A percentile compares a stretch with the other conserved stretches of the same genome.
These are phyloP conservation scores for Backusella parvicylindrica DNA, from an alignment of 192 early-diverging fungal species.

Conservation along the genomic window DNA sequence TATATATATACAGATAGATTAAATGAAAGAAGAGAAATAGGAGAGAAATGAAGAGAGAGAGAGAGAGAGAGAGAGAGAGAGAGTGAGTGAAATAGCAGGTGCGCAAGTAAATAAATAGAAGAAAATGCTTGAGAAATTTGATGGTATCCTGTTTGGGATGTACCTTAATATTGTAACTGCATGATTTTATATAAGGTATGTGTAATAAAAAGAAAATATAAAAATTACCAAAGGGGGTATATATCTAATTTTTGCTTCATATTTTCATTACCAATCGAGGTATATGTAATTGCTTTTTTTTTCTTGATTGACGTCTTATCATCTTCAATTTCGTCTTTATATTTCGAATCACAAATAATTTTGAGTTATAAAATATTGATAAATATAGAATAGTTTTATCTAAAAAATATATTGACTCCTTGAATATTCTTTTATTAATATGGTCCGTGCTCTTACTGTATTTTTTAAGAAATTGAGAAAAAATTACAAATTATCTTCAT, in stretches of 20 bases:
- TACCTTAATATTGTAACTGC: neutral
- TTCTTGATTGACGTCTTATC: neutral
- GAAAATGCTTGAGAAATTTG: neutral
- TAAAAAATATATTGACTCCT: neutral
- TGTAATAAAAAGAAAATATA: neutral
- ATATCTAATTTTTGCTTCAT: neutral
- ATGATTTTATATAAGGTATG: neutral
- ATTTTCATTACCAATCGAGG: neutral
- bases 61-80: neutral
- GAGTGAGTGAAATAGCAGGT: too few species aligned
- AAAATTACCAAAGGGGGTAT: neutral
- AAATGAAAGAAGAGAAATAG: neutral
- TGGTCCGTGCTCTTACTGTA: neutral
- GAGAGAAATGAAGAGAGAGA: neutral
- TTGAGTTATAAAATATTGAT: neutral
- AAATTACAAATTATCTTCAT: too few species aligned
- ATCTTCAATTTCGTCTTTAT: neutral
- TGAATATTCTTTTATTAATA: neutral
- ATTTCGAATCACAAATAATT: neutral
- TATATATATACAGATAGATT: neutral
- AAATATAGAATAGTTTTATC: neutral
- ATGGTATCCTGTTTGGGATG: neutral
- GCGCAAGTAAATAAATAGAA: neutral
- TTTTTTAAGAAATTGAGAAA: too few species aligned
- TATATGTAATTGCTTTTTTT: neutral